Conservation (phyloP, 2,329 filamentous ascomycete species). For the Arachnomyces sp. region DNA sequence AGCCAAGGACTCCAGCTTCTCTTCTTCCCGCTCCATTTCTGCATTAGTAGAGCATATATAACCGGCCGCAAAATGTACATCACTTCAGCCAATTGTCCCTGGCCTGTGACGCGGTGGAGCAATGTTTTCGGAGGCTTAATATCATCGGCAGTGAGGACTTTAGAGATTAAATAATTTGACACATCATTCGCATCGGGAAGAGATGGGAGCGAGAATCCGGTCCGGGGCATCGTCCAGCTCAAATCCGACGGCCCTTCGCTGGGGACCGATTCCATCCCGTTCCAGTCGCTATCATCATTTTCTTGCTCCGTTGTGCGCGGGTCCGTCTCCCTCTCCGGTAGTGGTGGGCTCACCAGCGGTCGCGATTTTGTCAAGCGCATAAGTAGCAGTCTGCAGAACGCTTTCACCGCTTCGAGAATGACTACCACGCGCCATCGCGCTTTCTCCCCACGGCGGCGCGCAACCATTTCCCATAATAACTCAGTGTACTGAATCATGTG, state of each 20-base stretch:
- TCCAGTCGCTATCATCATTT: conserved; percentile 44
- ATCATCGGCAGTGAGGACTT: conserved; percentile 90
- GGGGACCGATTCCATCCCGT: conserved; percentile 40
- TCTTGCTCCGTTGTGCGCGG: conserved; percentile 51
- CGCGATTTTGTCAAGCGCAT: conserved; percentile 75
- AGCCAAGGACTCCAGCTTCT: conserved; percentile 90
- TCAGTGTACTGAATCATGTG: conserved; percentile 94
- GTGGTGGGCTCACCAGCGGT: conserved; percentile 70
- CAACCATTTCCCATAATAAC: conserved; percentile 94
- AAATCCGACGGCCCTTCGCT: conserved; percentile 34
- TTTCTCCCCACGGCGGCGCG: conserved; percentile 72
- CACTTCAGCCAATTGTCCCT: conserved; percentile 79
- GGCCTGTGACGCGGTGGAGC: conserved; percentile 64
- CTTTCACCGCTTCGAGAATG: conserved; percentile 77
- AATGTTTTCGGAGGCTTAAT: conserved; percentile 86
- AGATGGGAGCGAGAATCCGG: conserved; percentile 74
- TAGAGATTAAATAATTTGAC: conserved; percentile 75
- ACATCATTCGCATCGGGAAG: conserved; percentile 77
- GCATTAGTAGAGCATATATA: conserved; percentile 75
- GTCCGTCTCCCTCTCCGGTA: conserved; percentile 79
- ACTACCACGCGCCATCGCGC: conserved; percentile 82
- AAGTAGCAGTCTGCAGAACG: conserved; percentile 71
- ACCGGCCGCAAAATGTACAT: conserved; percentile 86
- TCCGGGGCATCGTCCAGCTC: conserved; percentile 91
- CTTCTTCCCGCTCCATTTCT: conserved; percentile 62